A percentile compares a stretch with the other conserved stretches of the same genome.
These are phyloP conservation scores for Aureobasidium sp. DNA, from an alignment of 2,329 filamentous ascomycete genomes.

Conservation along the genomic window DNA sequence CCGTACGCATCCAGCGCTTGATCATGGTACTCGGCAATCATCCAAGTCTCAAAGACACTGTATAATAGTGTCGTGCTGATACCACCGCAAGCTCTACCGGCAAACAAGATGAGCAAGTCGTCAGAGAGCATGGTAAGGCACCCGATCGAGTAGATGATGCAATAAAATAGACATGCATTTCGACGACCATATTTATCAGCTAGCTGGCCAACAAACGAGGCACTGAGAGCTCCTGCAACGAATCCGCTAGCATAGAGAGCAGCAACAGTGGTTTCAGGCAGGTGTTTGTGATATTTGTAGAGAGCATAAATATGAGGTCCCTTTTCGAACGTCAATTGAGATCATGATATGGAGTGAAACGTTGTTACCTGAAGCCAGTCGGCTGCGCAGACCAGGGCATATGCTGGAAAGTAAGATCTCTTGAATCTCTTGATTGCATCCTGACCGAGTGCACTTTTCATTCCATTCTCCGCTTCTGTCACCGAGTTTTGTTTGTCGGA, in stretches of 20 bases:
- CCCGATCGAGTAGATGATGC: slow-evolving; percentile 46
- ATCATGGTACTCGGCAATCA: slow-evolving; percentile 51
- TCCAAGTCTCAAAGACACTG: slow-evolving; percentile 56
- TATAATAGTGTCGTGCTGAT: slow-evolving; percentile 52
- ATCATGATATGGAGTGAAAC: slow-evolving; percentile 21
- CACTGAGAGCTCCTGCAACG: slow-evolving; percentile 43
- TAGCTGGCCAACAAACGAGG: slow-evolving; percentile 42
- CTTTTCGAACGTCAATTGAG: slow-evolving; percentile 18
- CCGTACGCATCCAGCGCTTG: slow-evolving; percentile 38
- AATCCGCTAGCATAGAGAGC: slow-evolving; percentile 44
- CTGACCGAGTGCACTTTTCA: slow-evolving; percentile 24
- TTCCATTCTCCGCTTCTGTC: slow-evolving; percentile 21
- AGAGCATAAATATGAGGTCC: slow-evolving; percentile 47
- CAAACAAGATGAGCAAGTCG: slow-evolving; percentile 41
- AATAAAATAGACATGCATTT: slow-evolving; percentile 50
- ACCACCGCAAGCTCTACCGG: slow-evolving; percentile 49
- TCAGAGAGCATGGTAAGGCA: slow-evolving; percentile 47
- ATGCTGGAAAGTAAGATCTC: slow-evolving; percentile 38
- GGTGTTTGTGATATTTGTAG: slow-evolving; percentile 45
- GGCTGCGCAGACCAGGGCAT: slow-evolving; percentile 38
- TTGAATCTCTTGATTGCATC: slow-evolving; percentile 33
- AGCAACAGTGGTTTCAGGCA: slow-evolving; percentile 41
- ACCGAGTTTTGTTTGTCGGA: slow-evolving; percentile 9
- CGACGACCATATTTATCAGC: slow-evolving; percentile 48
- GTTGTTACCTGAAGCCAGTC: slow-evolving; percentile 38